Evolutionary conservation across 768 basidiomycete species (phyloP).

Genomic region (Xanthoconium purpureum): DNA sequence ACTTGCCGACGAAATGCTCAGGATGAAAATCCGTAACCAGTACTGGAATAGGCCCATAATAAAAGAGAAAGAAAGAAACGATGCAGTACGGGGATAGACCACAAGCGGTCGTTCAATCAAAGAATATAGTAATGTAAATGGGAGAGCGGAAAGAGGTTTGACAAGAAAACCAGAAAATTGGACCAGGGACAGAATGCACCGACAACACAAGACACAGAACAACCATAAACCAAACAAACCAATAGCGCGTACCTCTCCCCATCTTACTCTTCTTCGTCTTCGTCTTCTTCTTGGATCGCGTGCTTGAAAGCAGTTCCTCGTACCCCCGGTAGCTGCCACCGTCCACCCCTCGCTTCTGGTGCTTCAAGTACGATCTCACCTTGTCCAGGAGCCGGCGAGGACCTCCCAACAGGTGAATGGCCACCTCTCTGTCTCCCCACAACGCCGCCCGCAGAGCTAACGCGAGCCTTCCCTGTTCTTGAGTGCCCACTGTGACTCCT

Average conservation of each 20-base stretch:
- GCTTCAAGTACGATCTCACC: constrained; percentile 46
- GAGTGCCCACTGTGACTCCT: constrained; percentile 42
- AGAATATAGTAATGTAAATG: constrained; percentile 16
- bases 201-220: constrained; percentile 10
- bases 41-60: constrained; percentile 12
- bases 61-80: constrained; percentile 1
- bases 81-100: constrained; percentile 3
- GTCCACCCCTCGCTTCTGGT: constrained; percentile 49
- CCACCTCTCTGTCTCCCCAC: constrained; percentile 44
- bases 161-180: constrained; percentile 4
- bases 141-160: not conserved
- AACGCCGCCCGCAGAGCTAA: constrained; percentile 22
- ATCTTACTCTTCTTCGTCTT: constrained; percentile 67
- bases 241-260: constrained; percentile 6
- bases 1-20: not conserved
- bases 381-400: constrained; percentile 52
- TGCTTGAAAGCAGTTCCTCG: constrained; percentile 69
- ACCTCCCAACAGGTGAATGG: constrained; percentile 59
- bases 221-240: constrained; percentile 5
- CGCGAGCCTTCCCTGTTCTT: constrained; percentile 32
- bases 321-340: constrained; percentile 67
- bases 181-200: constrained; percentile 3
- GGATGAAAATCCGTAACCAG: constrained; percentile 23
- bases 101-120: constrained; percentile 9
- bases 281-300: constrained; percentile 82